Percentiles rank a stretch among this genome's conserved stretches.
Evolutionary conservation across 768 basidiomycete genomes (phyloP).

Genomic region (Pulveroboletus ravenelii): DNA sequence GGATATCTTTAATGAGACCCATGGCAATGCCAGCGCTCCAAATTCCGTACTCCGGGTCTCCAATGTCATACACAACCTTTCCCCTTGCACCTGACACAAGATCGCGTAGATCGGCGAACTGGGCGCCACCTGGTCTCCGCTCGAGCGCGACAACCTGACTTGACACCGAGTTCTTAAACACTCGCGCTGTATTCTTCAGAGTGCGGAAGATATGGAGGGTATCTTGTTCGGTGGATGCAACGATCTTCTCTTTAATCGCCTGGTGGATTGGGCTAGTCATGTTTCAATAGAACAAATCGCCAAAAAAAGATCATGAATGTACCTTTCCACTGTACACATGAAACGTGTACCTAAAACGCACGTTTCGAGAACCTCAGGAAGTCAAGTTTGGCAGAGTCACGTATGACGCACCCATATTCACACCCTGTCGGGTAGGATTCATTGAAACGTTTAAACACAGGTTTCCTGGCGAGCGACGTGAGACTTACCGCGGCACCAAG

Average conservation of each 20-base stretch:
- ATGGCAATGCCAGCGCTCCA: conserved; percentile 69
- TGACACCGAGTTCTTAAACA: conserved; percentile 81
- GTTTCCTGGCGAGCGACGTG: background rate
- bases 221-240: conserved; percentile 75
- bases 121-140: conserved; percentile 72
- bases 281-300: background rate
- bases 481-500: conserved; percentile 69
- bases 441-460: background rate
- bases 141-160: conserved; percentile 84
- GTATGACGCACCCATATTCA: conserved; percentile 64
- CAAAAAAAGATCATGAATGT: conserved; percentile 7
- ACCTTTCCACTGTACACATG: conserved; percentile 88
- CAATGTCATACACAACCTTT: conserved; percentile 70
- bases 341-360: conserved; percentile 63
- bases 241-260: conserved; percentile 87
- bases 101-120: conserved; percentile 81
- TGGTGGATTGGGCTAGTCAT: conserved; percentile 75
- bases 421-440: conserved; percentile 45
- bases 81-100: conserved; percentile 72
- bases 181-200: conserved; percentile 76
- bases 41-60: conserved; percentile 84
- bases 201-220: conserved; percentile 91
- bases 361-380: background rate
- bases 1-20: conserved; percentile 79
- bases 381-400: background rate